Percentiles rank a stretch among this genome's conserved stretches.
Evolutionary conservation across 345 rosid species (phyloP).

Genomic region (Heritiera littoralis): DNA sequence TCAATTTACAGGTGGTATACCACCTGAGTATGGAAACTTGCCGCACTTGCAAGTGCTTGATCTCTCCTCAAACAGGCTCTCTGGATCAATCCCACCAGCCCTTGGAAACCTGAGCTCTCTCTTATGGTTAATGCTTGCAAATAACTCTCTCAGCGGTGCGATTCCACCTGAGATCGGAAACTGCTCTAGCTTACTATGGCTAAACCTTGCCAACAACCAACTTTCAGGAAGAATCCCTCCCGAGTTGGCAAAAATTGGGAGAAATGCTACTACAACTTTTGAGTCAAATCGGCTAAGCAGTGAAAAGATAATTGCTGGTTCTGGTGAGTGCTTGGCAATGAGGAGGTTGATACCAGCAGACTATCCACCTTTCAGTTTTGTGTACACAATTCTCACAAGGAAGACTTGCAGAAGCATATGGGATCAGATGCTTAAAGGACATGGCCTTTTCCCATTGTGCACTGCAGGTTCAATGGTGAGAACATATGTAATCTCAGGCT

Average conservation of each 20-base stretch:
- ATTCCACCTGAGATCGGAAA: slow-evolving; percentile 76
- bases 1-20: slow-evolving; percentile 65
- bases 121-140: slow-evolving; percentile 91
- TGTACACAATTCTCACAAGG: slow-evolving; percentile 59
- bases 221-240: slow-evolving; percentile 65
- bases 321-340: slow-evolving; percentile 81
- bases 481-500: slow-evolving; percentile 58
- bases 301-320: slow-evolving; percentile 47
- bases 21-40: slow-evolving; percentile 67
- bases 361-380: slow-evolving; percentile 85
- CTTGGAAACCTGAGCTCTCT: slow-evolving; percentile 72
- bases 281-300: slow-evolving; percentile 40
- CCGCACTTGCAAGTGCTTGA: slow-evolving; percentile 69
- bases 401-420: slow-evolving; percentile 75
- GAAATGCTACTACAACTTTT: slow-evolving; percentile 54
- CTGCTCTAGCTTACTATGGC: slow-evolving; percentile 85
- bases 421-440: slow-evolving; percentile 72
- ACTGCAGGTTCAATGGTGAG: slow-evolving; percentile 38
- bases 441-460: slow-evolving; percentile 66
- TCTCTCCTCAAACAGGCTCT: slow-evolving; percentile 73
- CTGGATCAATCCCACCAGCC: slow-evolving; percentile 62
- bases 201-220: slow-evolving; percentile 78
- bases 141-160: slow-evolving; percentile 61
- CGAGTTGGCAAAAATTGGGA: slow-evolving; percentile 64
- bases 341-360: slow-evolving; percentile 94